Evolutionary conservation across 352 stramenopile genomes (phyloP).

Genomic region (Thalassiosira hispida): DNA sequence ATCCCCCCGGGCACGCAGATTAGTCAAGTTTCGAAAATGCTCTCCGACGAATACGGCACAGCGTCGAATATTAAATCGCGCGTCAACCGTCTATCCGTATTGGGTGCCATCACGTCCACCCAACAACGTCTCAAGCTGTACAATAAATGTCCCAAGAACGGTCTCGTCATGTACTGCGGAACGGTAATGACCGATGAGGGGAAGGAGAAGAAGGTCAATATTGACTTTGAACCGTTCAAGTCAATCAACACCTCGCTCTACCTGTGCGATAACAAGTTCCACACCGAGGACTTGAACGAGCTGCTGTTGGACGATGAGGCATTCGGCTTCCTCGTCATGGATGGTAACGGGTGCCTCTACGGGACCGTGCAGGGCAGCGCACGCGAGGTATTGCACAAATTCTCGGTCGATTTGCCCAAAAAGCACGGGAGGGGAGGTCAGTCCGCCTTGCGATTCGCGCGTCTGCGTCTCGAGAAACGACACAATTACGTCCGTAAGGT

Average conservation of each 20-base stretch:
- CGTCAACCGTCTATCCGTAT: constrained; percentile 97
- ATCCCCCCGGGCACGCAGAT: constrained; percentile 99
- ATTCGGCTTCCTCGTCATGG: constrained; percentile 99
- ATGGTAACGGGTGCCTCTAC: constrained; percentile 98
- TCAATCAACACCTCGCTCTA: constrained; percentile 99
- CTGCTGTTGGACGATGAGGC: constrained; percentile 98
- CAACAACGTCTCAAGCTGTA: constrained; percentile 99
- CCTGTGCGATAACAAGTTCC: constrained; percentile 99
- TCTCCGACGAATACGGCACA: constrained; percentile 98
- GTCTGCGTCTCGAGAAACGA: constrained; percentile 98
- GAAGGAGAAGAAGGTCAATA: constrained; percentile 99
- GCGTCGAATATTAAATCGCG: constrained; percentile 99
- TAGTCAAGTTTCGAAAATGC: constrained; percentile 97
- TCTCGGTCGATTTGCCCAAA: constrained; percentile 98
- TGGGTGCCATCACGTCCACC: constrained; percentile 98
- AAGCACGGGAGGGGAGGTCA: constrained; percentile 99
- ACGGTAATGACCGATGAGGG: constrained; percentile 99
- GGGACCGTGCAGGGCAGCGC: constrained; percentile 94
- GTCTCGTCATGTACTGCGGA: constrained; percentile 99
- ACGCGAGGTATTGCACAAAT: constrained; percentile 92
- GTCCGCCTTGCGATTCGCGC: constrained; percentile 99
- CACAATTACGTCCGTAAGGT: constrained; percentile 99
- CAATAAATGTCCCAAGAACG: constrained; percentile 95
- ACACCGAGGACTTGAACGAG: constrained; percentile 98
- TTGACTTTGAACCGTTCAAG: constrained; percentile 99